These are phyloP conservation scores for Jackrogersella multiformis DNA, from an alignment of 495 filamentous ascomycete genomes.

Conservation along the genomic window DNA sequence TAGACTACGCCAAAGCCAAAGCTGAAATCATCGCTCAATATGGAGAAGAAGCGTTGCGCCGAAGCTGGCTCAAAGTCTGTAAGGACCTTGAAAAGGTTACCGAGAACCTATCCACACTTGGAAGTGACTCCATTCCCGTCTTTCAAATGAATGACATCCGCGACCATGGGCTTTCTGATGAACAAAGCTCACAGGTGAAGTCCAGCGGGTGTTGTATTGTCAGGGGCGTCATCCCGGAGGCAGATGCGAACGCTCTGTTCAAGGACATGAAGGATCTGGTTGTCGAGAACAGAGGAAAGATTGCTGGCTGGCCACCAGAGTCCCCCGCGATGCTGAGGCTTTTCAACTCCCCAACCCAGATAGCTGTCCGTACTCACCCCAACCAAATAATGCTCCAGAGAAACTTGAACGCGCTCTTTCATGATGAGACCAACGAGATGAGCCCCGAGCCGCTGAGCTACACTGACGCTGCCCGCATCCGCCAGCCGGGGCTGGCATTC, in stretches of 20 bases:
- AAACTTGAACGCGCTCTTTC: slow-evolving; percentile 1
- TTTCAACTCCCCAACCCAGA: background rate
- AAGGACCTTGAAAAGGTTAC: background rate
- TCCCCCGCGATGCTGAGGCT: background rate
- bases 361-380: background rate
- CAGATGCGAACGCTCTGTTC: background rate
- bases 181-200: background rate
- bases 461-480: background rate
- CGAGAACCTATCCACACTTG: background rate
- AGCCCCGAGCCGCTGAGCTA: background rate
- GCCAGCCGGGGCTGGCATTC: background rate
- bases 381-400: background rate
- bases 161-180: background rate
- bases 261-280: slow-evolving; percentile 3
- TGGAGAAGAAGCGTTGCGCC: slow-evolving; percentile 1
- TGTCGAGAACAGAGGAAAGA: background rate
- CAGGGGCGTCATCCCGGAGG: background rate
- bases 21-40: background rate
- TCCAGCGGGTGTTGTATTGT: background rate
- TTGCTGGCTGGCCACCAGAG: background rate
- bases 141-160: background rate
- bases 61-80: background rate
- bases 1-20: background rate
- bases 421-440: background rate
- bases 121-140: background rate